These are phyloP conservation scores for Styphnolobium japonicum DNA, from an alignment of 306 rosid species.

Conservation along the genomic window DNA sequence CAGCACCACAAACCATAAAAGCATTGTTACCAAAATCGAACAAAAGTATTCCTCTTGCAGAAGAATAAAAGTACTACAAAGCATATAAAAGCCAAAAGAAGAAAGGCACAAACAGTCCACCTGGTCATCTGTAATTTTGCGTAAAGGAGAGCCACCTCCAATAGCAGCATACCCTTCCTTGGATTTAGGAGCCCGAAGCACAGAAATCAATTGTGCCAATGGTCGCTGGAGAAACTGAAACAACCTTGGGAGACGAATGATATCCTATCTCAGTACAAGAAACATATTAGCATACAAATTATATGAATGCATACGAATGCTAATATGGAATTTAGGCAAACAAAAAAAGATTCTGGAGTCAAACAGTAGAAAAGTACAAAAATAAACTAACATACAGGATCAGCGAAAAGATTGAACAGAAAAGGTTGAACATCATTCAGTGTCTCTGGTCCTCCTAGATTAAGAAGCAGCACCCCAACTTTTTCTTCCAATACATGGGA, in stretches of 20 bases:
- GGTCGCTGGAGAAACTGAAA: slow-evolving; percentile 88
- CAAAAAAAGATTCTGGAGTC: not conserved
- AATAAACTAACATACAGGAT: slow-evolving; percentile 62
- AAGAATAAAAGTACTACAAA: not conserved
- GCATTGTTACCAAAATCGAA: not conserved
- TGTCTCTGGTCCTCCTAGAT: slow-evolving; percentile 97
- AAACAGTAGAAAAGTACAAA: not conserved
- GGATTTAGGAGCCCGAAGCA: slow-evolving; percentile 90
- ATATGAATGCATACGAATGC: not conserved
- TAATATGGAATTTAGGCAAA: not conserved
- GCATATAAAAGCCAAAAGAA: not conserved
- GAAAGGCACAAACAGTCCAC: slow-evolving; percentile 32
- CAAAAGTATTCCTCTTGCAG: slow-evolving; percentile 1
- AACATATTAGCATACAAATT: slow-evolving; percentile 20
- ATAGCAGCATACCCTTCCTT: slow-evolving; percentile 98
- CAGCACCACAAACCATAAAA: slow-evolving; percentile 16
- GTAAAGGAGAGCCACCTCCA: slow-evolving; percentile 98
- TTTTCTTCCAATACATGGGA: slow-evolving; percentile 58
- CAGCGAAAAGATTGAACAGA: slow-evolving; percentile 91
- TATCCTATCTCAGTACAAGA: slow-evolving; percentile 57
- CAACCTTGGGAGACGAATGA: slow-evolving; percentile 91
- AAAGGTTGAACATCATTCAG: slow-evolving; percentile 95
- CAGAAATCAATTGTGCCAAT: slow-evolving; percentile 80
- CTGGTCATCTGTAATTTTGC: slow-evolving; percentile 95
- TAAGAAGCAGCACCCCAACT: slow-evolving; percentile 92